Base-by-base conservation (phyloP, 768 basidiomycete genomes). In the Lactarius deliciosus region DNA sequence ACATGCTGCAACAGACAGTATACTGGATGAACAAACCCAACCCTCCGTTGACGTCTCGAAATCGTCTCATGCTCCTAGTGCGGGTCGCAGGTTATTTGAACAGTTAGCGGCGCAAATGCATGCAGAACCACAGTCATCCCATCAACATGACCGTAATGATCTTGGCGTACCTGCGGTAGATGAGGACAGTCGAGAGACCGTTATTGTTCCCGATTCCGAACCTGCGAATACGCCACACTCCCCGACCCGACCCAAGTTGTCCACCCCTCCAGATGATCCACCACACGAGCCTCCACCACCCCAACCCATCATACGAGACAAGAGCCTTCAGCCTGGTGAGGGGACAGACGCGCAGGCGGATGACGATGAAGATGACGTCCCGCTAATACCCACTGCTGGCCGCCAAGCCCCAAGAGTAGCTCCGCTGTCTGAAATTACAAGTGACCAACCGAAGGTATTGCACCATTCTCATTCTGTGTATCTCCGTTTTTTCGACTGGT, bases 181-280 rank as follows among this genome's bases (percentile, higher is more conserved):
- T 11, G 66, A 70, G 18, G 67, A 68, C 20, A 72, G 70, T 30
- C 61, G 45, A 32, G 65, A 71, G 47, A 77, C 81, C 70, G 85
- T 85, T 38, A 63, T 87, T 60, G 78, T 90, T 18, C 86, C 88
- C 2, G 89, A 89, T 72, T 89, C 88, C 2, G 88, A 89, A 68
- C 79, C 76, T 25, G 77, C 73, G 56, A 65, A 66, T n/a, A 65
- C 54, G 58, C 41, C 60, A 60, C 63, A 36, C 41, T 64, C 50
- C 45, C 32, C 41, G 13, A 15, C 50, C 32, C 61, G 13, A 32
- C 58, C 58, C 34, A 40, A 36, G 55, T 45, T 38, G 28, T 56
- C 30, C 15, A n/a, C 47, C 45, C 18, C 58, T 61, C 43, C 28
- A 57, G 58, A 61, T 4, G 10, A 15, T 18, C 40, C 36, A 3